Conservation (phyloP, 1,284 basidiomycete genomes). For the Mycena sp. region DNA sequence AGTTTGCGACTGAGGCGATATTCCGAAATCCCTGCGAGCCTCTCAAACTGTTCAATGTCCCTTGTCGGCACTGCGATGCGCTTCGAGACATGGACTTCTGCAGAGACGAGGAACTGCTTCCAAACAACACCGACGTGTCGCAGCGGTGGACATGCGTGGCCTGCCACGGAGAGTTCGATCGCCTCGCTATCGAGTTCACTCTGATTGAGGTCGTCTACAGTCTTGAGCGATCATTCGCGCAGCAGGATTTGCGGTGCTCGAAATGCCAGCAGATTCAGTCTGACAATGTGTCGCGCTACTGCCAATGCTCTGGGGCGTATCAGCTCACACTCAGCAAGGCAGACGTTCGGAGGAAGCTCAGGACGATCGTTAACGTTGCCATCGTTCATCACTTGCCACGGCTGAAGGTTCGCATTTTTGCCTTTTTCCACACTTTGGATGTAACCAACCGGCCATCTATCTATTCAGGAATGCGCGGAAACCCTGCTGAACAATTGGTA, state of each 20-base stretch:
- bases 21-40: constrained; percentile 96
- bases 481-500: constrained; percentile 57
- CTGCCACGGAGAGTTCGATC: constrained; percentile 92
- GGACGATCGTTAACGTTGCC: constrained; percentile 84
- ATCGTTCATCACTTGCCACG: constrained; percentile 74
- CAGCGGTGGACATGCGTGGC: constrained; percentile 72
- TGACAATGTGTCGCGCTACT: constrained; percentile 87
- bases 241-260: constrained; percentile 90
- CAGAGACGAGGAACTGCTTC: constrained; percentile 89
- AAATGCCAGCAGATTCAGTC: constrained; percentile 92
- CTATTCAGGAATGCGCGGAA: constrained; percentile 63
- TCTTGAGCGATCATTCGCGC: constrained; percentile 81
- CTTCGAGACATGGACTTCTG: constrained; percentile 96
- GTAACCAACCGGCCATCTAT: constrained; percentile 6
- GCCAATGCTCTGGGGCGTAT: constrained; percentile 89
- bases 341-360: constrained; percentile 75
- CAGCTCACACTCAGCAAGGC: constrained; percentile 74
- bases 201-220: constrained; percentile 82
- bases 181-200: constrained; percentile 85
- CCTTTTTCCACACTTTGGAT: neutral
- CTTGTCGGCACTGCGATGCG: constrained; percentile 91
- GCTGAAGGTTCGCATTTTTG: constrained; percentile 62
- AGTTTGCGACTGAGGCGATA: constrained; percentile 86
- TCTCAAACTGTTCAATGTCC: constrained; percentile 87
- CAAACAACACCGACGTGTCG: constrained; percentile 57